Evolutionary conservation across 306 rosid genomes (phyloP).

Genomic region (Ormosia emarginata): DNA sequence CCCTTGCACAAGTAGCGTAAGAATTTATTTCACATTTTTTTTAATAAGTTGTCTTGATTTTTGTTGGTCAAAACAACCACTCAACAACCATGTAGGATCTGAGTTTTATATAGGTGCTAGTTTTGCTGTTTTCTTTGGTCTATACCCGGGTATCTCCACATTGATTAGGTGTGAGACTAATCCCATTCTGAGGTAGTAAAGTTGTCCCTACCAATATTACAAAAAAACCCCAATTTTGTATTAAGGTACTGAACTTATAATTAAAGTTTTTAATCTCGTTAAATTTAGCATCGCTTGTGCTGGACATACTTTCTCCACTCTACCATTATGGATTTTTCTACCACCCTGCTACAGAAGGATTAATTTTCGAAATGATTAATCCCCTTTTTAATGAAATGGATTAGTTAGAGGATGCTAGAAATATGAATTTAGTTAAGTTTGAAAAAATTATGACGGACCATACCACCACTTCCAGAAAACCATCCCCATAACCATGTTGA

Average conservation of each 20-base stretch:
- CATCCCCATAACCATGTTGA: neutral
- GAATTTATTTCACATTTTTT: conserved; percentile 11
- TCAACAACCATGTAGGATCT: conserved; percentile 4
- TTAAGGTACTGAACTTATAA: neutral
- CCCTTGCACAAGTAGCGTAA: neutral
- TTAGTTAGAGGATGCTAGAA: neutral
- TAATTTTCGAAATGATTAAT: neutral
- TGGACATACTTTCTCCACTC: neutral
- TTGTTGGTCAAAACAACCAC: neutral
- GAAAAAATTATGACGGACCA: neutral
- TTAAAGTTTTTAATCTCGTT: neutral
- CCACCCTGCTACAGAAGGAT: neutral
- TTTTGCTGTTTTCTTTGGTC: neutral
- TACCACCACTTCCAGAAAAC: neutral
- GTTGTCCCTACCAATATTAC: neutral
- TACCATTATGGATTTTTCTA: neutral
- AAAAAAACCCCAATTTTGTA: conserved; percentile 20
- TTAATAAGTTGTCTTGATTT: neutral
- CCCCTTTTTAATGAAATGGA: neutral
- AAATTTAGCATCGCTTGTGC: neutral
- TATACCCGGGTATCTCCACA: neutral
- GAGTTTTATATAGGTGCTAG: neutral
- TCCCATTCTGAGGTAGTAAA: neutral
- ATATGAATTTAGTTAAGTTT: neutral
- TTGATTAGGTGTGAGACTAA: too few relatives aligned